phyloP scores from a whole-genome alignment of 2,329 filamentous ascomycete genomes.

The Sarocladiaceae sp. region DNA sequence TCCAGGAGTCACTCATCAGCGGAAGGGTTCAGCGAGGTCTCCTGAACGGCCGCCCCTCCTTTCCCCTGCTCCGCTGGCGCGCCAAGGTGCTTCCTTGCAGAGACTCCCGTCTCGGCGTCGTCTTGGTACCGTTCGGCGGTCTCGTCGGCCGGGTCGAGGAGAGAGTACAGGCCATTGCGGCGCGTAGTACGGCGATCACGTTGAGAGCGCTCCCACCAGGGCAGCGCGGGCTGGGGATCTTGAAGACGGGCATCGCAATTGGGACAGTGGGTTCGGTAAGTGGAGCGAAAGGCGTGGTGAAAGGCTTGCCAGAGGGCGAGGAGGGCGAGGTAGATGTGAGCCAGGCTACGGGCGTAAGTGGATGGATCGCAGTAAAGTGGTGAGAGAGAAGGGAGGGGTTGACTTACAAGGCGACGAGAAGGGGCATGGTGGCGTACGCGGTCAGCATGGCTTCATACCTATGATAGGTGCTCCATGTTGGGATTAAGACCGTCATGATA shows the following conservation, averaged over 20 bases:
- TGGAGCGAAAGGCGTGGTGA: conserved; percentile 34
- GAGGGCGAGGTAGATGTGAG: conserved; percentile 30
- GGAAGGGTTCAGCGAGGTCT: conserved; percentile 1
- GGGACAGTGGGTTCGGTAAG: conserved; percentile 32
- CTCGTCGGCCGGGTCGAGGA: conserved; percentile 18
- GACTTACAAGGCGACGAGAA: conserved; percentile 34
- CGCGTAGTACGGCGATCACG: conserved; percentile 2
- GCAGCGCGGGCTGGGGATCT: conserved; percentile 28
- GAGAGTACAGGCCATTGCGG: conserved; percentile 13
- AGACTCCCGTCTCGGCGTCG: conserved; percentile 10
- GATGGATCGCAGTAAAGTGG: conserved; percentile 9
- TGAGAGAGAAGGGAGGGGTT: not conserved
- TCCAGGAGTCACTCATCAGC: not conserved
- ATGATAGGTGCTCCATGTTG: conserved; percentile 27
- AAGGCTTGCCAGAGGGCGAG: conserved; percentile 26
- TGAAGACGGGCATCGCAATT: conserved; percentile 32
- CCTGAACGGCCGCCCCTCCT: conserved; percentile 15
- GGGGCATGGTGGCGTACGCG: conserved; percentile 35
- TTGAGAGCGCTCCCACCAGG: conserved; percentile 23
- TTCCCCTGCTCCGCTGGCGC: conserved; percentile 16
- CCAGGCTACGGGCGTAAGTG: no score
- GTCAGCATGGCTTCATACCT: conserved; percentile 26
- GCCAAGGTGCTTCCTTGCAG: conserved; percentile 11
- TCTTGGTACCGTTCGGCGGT: conserved; percentile 19
- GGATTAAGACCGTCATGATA: conserved; percentile 32